Conservation (phyloP, 805 yeast genomes). For the Metschnikowia drakensbergensis region DNA sequence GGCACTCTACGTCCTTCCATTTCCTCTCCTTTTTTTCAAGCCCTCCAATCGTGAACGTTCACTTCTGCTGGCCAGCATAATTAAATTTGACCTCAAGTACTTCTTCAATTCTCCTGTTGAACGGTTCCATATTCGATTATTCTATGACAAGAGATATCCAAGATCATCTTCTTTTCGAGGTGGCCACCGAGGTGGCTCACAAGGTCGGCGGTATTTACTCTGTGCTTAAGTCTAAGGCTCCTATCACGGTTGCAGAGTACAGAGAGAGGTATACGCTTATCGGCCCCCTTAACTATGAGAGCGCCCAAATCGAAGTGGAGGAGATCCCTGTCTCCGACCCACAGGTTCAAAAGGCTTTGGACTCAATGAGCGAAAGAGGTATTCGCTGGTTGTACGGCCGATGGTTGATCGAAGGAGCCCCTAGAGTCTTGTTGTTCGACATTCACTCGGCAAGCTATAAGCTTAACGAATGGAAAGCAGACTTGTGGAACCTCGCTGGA, state of each 20-base stretch:
- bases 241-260: slow-evolving; percentile 92
- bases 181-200: slow-evolving; percentile 97
- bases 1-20: background rate
- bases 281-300: slow-evolving; percentile 77
- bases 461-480: slow-evolving; percentile 91
- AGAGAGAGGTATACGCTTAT: slow-evolving; percentile 78
- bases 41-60: background rate
- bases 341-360: slow-evolving; percentile 57
- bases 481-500: slow-evolving; percentile 86
- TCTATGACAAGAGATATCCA: slow-evolving; percentile 78
- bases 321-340: slow-evolving; percentile 58
- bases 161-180: slow-evolving; percentile 84
- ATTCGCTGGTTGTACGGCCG: slow-evolving; percentile 82
- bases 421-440: slow-evolving; percentile 86
- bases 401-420: slow-evolving; percentile 98
- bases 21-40: background rate
- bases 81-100: background rate
- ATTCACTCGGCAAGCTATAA: slow-evolving; percentile 64
- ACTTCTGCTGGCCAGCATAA: slow-evolving; percentile 2
- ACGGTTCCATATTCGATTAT: background rate
- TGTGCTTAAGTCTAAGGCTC: slow-evolving; percentile 93
- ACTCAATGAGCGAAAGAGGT: slow-evolving; percentile 79
- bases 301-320: slow-evolving; percentile 80
- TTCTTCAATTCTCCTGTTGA: background rate
- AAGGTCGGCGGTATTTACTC: slow-evolving; percentile 97